Percentiles rank a stretch among this genome's conserved stretches.
These are phyloP conservation scores for Vigna hirtella DNA, from an alignment of 306 rosid species.

Conservation along the genomic window DNA sequence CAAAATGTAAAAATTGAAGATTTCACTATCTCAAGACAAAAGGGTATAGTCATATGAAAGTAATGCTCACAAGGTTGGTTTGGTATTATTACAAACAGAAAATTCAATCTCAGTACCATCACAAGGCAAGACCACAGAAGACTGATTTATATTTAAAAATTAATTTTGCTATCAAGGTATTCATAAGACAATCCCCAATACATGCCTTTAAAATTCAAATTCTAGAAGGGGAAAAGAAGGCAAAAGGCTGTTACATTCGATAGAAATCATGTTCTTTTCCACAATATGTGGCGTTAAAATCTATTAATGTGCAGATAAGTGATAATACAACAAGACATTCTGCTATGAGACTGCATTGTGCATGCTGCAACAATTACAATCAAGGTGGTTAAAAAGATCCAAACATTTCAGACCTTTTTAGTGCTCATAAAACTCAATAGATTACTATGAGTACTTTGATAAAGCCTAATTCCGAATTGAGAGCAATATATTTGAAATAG, in stretches of 20 bases:
- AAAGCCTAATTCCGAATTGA: background rate
- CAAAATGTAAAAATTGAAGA: background rate
- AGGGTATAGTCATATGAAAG: conserved; percentile 2
- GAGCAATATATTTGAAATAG: background rate
- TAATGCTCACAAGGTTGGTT: conserved; percentile 33
- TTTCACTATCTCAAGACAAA: conserved; percentile 28
- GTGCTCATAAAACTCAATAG: conserved; percentile 5
- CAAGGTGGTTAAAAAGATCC: too few species aligned
- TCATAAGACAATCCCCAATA: background rate
- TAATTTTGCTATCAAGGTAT: background rate
- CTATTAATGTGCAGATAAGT: background rate
- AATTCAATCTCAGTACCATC: conserved; percentile 1
- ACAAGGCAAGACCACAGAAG: background rate
- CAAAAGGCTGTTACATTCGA: background rate
- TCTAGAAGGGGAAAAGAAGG: background rate
- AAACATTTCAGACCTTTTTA: background rate
- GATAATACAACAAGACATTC: background rate
- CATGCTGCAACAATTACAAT: conserved; percentile 10
- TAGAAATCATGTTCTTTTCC: conserved; percentile 13
- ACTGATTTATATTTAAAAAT: conserved; percentile 11
- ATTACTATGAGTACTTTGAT: background rate
- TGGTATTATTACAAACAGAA: conserved; percentile 10
- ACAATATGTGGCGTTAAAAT: background rate
- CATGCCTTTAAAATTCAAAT: background rate
- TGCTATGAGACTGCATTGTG: background rate